Evolutionary conservation across 2,329 filamentous ascomycete genomes (phyloP).

Genomic region (Fusarium nurragi): DNA sequence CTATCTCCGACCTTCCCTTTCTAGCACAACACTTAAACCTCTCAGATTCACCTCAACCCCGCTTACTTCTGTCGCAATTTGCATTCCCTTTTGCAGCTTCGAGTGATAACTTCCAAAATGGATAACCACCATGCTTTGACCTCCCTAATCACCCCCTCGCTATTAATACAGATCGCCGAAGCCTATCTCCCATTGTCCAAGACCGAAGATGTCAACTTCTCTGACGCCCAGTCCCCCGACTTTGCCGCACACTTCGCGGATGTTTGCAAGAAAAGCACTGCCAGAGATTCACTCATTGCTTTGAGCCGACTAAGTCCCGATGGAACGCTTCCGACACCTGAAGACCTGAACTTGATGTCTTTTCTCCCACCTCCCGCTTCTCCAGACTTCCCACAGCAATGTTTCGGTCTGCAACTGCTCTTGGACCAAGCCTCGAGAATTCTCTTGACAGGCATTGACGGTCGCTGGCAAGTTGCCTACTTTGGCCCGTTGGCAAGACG

Average conservation of each 20-base stretch:
- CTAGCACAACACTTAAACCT: no score
- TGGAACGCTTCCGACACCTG: background rate
- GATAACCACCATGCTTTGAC: fast-evolving
- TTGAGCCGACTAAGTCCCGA: background rate
- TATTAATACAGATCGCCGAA: background rate
- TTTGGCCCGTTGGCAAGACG: background rate
- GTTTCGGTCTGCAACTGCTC: background rate
- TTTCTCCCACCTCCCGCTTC: background rate
- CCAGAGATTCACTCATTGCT: background rate
- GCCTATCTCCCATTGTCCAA: background rate
- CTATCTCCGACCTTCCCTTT: no score
- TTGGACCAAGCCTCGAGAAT: background rate
- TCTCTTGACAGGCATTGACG: background rate
- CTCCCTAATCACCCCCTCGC: background rate
- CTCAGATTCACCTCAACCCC: no score
- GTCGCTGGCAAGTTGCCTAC: slow-evolving; percentile 4
- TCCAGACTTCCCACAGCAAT: background rate
- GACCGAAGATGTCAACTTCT: background rate
- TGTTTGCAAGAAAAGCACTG: background rate
- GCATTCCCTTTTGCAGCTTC: no score
- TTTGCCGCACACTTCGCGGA: background rate
- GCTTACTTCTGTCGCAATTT: no score
- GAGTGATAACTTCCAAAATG: background rate
- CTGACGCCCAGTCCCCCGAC: background rate
- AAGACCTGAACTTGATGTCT: background rate